Base-by-base conservation (phyloP, 495 filamentous ascomycete genomes). In the Cairneyella variabilis region DNA sequence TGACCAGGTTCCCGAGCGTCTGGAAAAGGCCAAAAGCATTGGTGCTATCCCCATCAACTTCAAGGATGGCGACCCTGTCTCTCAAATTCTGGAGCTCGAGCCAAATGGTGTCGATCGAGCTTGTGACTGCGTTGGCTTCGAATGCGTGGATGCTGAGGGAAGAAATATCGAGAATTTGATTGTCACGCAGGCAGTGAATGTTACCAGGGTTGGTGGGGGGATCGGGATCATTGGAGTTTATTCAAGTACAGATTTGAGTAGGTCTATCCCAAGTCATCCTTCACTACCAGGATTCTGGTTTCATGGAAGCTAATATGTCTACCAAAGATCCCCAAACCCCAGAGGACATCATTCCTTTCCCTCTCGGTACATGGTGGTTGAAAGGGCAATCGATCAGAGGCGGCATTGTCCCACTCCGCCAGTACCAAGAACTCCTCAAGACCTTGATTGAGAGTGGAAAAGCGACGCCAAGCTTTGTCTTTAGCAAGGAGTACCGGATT, bases 31-130 rank as follows among this genome's bases (percentile, higher is more conserved):
- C 1, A 48, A 40, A 20, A 59, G 47, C 2, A 60, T 66, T 45
- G 65, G 65, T 22, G 53, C 52, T 3, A 62, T 59, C 17, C 64
- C 63, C 1, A 65, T 65, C 28, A 51, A 58, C 23, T 64, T 64
- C 32, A 42, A 17, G 2, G 25, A 34, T 2, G 27, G 38, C 16
- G 56, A 54, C n/a, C 56, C 62, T 10, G 62, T 53, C 0, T 18
- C 27, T 4, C 39, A 57, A 17, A 51, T 57, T 20, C 50, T 71
- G 9, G 62, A 64, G 12, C 42, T 62, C n/a, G 61, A 70, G 50
- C 64, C 66, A 9, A 18, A 57, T 6, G 66, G 68, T 17, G 58
- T 71, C 9, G 64, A 71, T 48, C 49, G 61, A 45, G n/a, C 30
- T 21, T 57, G 54, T 16, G 54, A 51, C 21, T 57, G 54, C 21